phyloP scores from a whole-genome alignment of 371 early-diverging fungal species.

The Mucor racemosus region DNA sequence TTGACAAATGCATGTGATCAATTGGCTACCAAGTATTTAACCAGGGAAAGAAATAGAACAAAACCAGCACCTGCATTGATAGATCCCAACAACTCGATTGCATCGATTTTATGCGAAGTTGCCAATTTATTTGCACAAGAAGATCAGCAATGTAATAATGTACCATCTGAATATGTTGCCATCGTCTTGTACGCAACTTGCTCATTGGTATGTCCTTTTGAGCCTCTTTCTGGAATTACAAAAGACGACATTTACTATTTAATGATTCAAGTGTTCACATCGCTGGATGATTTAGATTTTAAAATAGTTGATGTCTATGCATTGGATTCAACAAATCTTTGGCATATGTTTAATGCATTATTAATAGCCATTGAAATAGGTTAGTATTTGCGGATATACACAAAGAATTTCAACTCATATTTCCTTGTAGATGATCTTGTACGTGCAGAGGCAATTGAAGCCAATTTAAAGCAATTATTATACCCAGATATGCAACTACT shows the following conservation, averaged over 20 bases:
- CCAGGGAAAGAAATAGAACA: conserved; percentile 28
- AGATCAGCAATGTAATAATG: not conserved
- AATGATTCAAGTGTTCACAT: conserved; percentile 11
- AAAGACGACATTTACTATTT: not conserved
- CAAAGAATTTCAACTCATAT: not conserved
- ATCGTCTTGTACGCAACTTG: conserved; percentile 25
- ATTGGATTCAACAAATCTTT: conserved; percentile 11
- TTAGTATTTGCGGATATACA: not conserved
- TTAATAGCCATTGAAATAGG: conserved; percentile 35
- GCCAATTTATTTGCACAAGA: conserved; percentile 32
- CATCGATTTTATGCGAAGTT: conserved; percentile 25
- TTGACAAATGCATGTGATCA: conserved; percentile 11
- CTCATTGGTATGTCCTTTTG: conserved; percentile 15
- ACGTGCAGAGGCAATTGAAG: conserved; percentile 21
- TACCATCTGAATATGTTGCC: conserved; percentile 17
- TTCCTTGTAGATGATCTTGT: conserved; percentile 33
- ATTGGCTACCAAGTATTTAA: conserved; percentile 22
- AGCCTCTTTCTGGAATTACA: conserved; percentile 6
- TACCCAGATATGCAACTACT: conserved; percentile 27
- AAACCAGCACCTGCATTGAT: conserved; percentile 21
- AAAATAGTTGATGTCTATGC: conserved; percentile 23
- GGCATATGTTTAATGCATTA: conserved; percentile 30
- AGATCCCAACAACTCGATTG: conserved; percentile 27
- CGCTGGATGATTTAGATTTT: conserved; percentile 6
- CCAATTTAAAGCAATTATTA: not conserved